Percentiles rank a stretch among this genome's conserved stretches.
phyloP scores from a whole-genome alignment of 495 filamentous ascomycete species.

The Neurospora intermedia region DNA sequence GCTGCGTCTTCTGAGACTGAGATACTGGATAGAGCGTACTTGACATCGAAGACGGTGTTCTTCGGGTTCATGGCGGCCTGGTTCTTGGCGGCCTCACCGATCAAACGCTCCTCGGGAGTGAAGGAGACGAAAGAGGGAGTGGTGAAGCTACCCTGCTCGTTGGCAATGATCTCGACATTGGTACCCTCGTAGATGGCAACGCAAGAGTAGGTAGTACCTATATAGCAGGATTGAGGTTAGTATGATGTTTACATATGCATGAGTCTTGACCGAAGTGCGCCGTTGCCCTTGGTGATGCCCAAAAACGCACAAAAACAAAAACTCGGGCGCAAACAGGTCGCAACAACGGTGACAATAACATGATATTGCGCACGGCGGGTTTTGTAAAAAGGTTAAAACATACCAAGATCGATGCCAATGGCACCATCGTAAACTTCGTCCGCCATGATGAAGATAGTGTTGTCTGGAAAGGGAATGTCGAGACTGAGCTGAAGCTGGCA shows the following conservation, averaged over 20 bases:
- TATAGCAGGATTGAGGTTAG: constrained; percentile 2
- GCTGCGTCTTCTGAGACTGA: background rate
- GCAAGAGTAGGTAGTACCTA: constrained; percentile 98
- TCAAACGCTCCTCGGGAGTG: constrained; percentile 95
- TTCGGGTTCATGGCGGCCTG: constrained; percentile 97
- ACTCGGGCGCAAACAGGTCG: background rate
- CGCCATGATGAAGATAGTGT: constrained; percentile 44
- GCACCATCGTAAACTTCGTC: constrained; percentile 98
- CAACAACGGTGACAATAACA: background rate
- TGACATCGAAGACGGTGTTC: constrained; percentile 98
- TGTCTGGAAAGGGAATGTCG: constrained; percentile 7
- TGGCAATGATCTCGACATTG: constrained; percentile 99
- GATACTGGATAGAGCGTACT: constrained; percentile 33
- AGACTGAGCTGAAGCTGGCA: constrained; percentile 19
- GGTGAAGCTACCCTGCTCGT: constrained; percentile 98
- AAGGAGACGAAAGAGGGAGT: constrained; percentile 98
- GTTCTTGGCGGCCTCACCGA: constrained; percentile 99
- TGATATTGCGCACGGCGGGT: background rate
- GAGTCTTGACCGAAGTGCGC: constrained; percentile 3
- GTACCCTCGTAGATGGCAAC: constrained; percentile 98
- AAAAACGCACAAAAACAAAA: background rate
- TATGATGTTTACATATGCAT: background rate
- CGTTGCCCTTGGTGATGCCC: background rate
- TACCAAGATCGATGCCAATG: constrained; percentile 99
- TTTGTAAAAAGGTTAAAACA: constrained; percentile 14